Conservation (phyloP, 1,139 yeast genomes). For the Protomyces inouyei region DNA sequence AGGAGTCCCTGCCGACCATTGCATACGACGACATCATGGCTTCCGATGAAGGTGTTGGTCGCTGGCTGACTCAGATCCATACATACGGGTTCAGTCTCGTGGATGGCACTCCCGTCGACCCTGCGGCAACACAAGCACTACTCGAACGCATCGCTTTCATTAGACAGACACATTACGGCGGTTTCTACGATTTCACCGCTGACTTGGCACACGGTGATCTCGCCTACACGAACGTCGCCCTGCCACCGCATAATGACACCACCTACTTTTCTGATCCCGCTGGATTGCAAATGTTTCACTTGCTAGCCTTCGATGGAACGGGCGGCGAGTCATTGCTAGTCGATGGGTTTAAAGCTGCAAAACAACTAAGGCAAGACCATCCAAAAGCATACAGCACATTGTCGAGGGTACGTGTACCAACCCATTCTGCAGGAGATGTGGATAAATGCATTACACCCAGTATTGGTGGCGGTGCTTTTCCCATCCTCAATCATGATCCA, state of each 20-base stretch:
- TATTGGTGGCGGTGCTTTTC: constrained; percentile 45
- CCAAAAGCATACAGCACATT: constrained; percentile 57
- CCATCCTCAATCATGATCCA: constrained; percentile 56
- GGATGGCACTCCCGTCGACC: constrained; percentile 57
- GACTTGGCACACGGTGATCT: constrained; percentile 68
- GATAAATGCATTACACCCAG: constrained; percentile 63
- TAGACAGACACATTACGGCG: constrained; percentile 68
- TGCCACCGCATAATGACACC: constrained; percentile 69
- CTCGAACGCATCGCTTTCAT: constrained; percentile 60
- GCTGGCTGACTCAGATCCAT: constrained; percentile 56
- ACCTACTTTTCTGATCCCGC: constrained; percentile 77
- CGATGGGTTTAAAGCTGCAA: constrained; percentile 64
- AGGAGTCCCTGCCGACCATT: constrained; percentile 49
- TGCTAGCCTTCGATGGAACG: constrained; percentile 58
- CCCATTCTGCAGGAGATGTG: constrained; percentile 73
- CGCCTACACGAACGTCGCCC: constrained; percentile 67
- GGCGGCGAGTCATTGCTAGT: constrained; percentile 74
- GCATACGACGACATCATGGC: constrained; percentile 49
- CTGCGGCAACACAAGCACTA: constrained; percentile 58
- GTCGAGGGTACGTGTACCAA: constrained; percentile 55
- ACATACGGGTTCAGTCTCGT: constrained; percentile 61
- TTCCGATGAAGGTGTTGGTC: constrained; percentile 48
- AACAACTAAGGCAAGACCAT: constrained; percentile 45
- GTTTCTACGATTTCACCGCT: constrained; percentile 76
- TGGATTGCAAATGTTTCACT: constrained; percentile 66